Conservation (phyloP, 2,329 filamentous ascomycete genomes). For the Sporothrix curviconia region DNA sequence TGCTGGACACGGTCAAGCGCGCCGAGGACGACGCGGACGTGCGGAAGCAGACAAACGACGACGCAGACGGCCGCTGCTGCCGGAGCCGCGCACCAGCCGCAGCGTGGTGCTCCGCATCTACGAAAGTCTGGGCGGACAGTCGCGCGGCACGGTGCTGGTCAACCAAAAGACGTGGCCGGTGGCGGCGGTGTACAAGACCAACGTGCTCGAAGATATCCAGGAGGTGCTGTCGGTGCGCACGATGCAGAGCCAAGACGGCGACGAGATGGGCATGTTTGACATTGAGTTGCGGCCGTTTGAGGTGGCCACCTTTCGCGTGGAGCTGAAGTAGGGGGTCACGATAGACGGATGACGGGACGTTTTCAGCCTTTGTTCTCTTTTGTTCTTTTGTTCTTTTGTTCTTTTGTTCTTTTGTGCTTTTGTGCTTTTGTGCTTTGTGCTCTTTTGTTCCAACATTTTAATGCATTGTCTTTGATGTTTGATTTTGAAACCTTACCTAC, state of each 20-base stretch:
- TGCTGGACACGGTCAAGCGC: conserved; percentile 87
- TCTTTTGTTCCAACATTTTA: not conserved
- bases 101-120: conserved; percentile 82
- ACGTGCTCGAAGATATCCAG: conserved; percentile 80
- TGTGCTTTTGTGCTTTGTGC: not conserved
- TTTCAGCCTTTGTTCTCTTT: not conserved
- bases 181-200: conserved; percentile 73
- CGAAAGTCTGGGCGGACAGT: conserved; percentile 78
- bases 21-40: conserved; percentile 82
- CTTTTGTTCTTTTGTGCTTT: not conserved
- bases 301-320: conserved; percentile 61
- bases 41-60: conserved; percentile 42
- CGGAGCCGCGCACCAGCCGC: conserved; percentile 61
- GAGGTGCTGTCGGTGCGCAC: conserved; percentile 51
- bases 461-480: not conserved
- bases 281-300: conserved; percentile 74
- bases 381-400: not conserved
- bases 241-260: conserved; percentile 26
- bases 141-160: conserved; percentile 48
- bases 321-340: conserved; percentile 13
- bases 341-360: not conserved
- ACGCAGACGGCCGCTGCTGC: conserved; percentile 22
- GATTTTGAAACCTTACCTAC: too few species aligned
- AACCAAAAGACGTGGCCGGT: conserved; percentile 64
- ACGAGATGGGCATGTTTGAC: conserved; percentile 37